Evolutionary conservation across 2,329 filamentous ascomycete species (phyloP).

Genomic region (Cytospora piceicola): DNA sequence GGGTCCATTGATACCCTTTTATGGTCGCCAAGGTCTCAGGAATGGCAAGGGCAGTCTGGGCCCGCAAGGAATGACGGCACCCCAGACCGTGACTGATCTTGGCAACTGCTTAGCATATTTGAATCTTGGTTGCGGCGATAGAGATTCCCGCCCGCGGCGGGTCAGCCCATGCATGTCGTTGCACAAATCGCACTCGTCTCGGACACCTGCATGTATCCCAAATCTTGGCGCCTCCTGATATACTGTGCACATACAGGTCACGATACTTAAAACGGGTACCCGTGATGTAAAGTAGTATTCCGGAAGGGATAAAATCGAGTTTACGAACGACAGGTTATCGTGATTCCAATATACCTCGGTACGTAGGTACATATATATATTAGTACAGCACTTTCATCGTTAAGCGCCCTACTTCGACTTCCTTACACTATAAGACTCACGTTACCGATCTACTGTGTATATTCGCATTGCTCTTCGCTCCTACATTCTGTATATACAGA

Average conservation of each 20-base stretch:
- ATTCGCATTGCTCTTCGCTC: no score
- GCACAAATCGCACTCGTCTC: background rate
- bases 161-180: background rate
- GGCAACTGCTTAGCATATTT: background rate
- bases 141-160: background rate
- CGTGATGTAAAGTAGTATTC: background rate
- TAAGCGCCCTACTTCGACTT: no score
- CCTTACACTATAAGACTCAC: no score
- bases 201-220: background rate
- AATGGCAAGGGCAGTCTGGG: background rate
- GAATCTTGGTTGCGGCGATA: background rate
- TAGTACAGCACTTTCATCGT: no score
- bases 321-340: background rate
- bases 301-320: background rate
- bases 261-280: background rate
- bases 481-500: no score
- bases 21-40: background rate
- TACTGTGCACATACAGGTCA: background rate
- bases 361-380: no score
- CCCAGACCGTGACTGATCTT: background rate
- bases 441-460: no score
- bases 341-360: background rate
- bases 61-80: background rate
- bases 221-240: background rate
- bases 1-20: background rate